A percentile compares a stretch with the other conserved stretches of the same genome.
Evolutionary conservation across 257 asterid genomes (phyloP).

Genomic region (Capsicum baccatum): DNA sequence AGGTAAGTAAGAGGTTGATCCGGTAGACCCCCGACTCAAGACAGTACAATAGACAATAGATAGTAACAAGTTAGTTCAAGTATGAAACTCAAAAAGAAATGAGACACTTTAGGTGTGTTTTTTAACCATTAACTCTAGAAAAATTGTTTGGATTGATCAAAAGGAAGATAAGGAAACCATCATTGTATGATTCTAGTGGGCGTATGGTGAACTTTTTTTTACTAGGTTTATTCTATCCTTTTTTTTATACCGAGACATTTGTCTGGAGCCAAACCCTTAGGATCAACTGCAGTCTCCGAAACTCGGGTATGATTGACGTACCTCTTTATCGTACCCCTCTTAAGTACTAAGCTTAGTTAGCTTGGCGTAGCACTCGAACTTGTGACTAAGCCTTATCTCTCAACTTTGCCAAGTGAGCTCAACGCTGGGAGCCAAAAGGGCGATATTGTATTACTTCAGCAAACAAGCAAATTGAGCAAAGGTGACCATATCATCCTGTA

Average conservation of each 20-base stretch:
- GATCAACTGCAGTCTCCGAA: background rate
- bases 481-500: no score
- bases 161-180: background rate
- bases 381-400: background rate
- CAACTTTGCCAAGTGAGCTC: background rate
- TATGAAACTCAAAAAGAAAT: no score
- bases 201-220: background rate
- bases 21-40: no score
- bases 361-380: background rate
- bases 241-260: background rate
- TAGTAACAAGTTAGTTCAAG: no score
- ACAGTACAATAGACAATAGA: no score
- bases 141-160: background rate
- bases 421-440: no score
- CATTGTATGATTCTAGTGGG: background rate
- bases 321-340: background rate
- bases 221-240: background rate
- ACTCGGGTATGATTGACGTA: background rate
- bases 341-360: background rate
- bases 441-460: no score
- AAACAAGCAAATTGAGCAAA: no score
- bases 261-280: background rate
- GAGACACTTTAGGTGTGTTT: no score
- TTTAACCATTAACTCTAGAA: no score
- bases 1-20: no score